Base-by-base conservation (phyloP, 2,329 filamentous ascomycete genomes). In the Exophiala oligosperma region DNA sequence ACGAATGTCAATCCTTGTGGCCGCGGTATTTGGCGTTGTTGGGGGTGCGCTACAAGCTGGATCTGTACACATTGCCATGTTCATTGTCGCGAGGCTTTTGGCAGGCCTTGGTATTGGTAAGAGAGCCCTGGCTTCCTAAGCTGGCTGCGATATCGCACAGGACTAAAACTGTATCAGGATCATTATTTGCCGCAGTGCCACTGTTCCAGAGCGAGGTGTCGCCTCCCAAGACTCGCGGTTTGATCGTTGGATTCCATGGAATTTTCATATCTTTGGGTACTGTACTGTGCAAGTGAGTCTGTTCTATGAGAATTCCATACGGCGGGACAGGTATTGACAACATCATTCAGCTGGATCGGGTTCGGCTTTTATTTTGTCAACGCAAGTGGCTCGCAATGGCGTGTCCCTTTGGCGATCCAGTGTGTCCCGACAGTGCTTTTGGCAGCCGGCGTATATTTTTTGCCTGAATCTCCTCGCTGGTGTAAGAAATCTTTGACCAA, bases 391-490 rank as follows among this genome's bases (percentile, higher is more conserved):
- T 29, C 57, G 21, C 57, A 60, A 32, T 93, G 90, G 90, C 79
- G 90, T 0, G 74, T 89, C 0, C 90, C 90, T 0, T 84, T 90
- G 51, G 86, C 83, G 62, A 78, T 93, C 0, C 90, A 93, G 66
- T 77, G 91, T 2, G 76, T 80, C 0, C 89, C 89, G 0, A 88
- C 88, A 0, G 61, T 87, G 0, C 61, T 90, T 2, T 80, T 93
- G 1, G 83, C 86, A 5, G 63, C 80, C 3, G 90, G 90, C 37
- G 91, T 92, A 81, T 61, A 71, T 17, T 90, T 90, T 74, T 90
- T 92, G 87, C 90, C 89, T 0, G 92, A 89, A 74, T 89, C 84
- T 0, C 90, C 90, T 0, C 81, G 90, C 63, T 92, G 89, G 89
- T 57, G 52, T 32, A 54, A 40, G 47, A 62, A 62, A 49, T 50